Conservation (phyloP, 2,329 filamentous ascomycete genomes). For the Fusarium miscanthi region DNA sequence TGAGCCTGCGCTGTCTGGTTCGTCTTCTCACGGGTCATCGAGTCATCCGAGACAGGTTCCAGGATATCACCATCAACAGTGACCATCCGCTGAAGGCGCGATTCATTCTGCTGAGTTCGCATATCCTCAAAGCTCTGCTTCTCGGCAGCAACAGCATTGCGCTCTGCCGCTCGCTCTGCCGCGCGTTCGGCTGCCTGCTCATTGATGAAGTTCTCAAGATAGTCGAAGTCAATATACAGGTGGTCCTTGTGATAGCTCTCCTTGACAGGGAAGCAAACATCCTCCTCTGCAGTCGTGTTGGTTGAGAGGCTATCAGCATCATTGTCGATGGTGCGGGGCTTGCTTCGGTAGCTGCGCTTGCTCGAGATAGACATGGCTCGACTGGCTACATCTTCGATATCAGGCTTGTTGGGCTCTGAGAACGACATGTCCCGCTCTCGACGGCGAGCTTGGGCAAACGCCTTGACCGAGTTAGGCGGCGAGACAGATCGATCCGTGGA, state of each 20-base stretch:
- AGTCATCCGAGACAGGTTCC: conserved; percentile 61
- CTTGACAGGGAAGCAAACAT: conserved; percentile 88
- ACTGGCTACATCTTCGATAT: conserved; percentile 65
- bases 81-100: conserved; percentile 53
- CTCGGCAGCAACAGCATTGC: conserved; percentile 56
- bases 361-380: conserved; percentile 78
- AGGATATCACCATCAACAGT: conserved; percentile 69
- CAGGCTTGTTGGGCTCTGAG: conserved; percentile 58
- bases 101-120: conserved; percentile 43
- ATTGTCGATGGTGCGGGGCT: conserved; percentile 68
- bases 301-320: conserved; percentile 71
- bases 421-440: conserved; percentile 78
- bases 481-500: conserved; percentile 76
- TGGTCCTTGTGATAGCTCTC: conserved; percentile 75
- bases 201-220: conserved; percentile 88
- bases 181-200: conserved; percentile 61
- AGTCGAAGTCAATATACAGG: conserved; percentile 90
- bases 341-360: conserved; percentile 67
- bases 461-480: conserved; percentile 96
- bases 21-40: conserved; percentile 60
- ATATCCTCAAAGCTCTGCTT: conserved; percentile 49
- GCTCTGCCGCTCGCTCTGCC: conserved; percentile 59
- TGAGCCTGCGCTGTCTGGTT: conserved; percentile 44
- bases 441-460: conserved; percentile 90
- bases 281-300: conserved; percentile 81